These are phyloP conservation scores for Dendrobium catenatum DNA, from an alignment of 106 monocot genomes.

Conservation along the genomic window DNA sequence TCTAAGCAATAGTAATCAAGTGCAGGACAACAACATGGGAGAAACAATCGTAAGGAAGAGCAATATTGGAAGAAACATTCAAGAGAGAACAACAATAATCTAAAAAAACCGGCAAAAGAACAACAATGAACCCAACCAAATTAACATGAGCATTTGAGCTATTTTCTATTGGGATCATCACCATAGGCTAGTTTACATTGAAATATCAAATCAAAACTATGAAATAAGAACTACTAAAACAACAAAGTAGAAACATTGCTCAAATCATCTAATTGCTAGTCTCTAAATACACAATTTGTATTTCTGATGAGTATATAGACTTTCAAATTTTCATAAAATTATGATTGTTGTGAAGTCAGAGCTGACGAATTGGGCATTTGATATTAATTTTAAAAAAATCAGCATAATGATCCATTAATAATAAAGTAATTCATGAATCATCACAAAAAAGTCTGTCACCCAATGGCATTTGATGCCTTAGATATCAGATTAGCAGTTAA, in stretches of 20 bases:
- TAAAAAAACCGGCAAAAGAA: too few species aligned
- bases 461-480: too few species aligned
- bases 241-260: not conserved
- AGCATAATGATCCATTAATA: not conserved
- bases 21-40: too few species aligned
- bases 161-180: not conserved
- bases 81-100: too few species aligned
- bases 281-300: not conserved
- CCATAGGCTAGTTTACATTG: not conserved
- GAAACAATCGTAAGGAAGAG: too few species aligned
- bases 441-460: too few species aligned
- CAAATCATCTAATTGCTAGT: not conserved
- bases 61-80: too few species aligned
- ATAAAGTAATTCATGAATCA: not conserved
- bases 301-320: not conserved
- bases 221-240: not conserved
- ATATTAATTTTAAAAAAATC: not conserved
- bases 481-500: too few species aligned
- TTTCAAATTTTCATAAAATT: not conserved
- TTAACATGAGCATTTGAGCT: not conserved
- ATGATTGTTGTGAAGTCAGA: too few species aligned
- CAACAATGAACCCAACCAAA: not conserved
- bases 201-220: not conserved
- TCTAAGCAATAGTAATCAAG: too few species aligned
- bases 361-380: not conserved